Evolutionary conservation across 2,329 filamentous ascomycete species (phyloP).

Genomic region (Apiospora sp.): DNA sequence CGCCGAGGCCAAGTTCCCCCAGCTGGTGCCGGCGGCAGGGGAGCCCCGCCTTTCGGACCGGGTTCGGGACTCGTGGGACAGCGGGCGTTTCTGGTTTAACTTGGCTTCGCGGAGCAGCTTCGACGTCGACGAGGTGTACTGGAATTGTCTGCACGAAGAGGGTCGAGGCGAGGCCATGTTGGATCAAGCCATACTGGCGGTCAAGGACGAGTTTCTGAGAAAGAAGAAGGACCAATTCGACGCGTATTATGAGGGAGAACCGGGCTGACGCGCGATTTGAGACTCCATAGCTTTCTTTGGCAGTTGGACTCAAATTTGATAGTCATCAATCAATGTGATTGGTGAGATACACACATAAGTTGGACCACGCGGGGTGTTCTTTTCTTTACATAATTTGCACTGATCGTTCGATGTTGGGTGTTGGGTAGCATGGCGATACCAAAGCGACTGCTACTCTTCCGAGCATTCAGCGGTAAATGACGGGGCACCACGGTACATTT

Average conservation of each 20-base stretch:
- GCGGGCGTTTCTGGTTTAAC: constrained; percentile 30
- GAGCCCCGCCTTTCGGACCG: constrained; percentile 25
- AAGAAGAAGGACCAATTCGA: not conserved
- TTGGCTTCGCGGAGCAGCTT: constrained; percentile 26
- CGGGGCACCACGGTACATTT: too few relatives aligned
- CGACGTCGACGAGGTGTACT: constrained; percentile 28
- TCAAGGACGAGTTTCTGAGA: not conserved
- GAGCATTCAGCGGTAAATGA: too few relatives aligned
- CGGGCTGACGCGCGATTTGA: not conserved
- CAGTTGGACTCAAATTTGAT: too few relatives aligned
- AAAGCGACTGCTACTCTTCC: too few relatives aligned
- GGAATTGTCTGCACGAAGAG: constrained; percentile 21
- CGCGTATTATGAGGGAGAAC: not conserved
- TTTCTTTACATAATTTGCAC: too few relatives aligned
- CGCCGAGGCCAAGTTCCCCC: constrained; percentile 24
- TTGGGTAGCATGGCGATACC: too few relatives aligned
- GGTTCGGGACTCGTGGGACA: constrained; percentile 30
- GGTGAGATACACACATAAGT: too few relatives aligned
- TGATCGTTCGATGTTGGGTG: too few relatives aligned
- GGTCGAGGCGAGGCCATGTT: constrained; percentile 17
- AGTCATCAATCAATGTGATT: too few relatives aligned
- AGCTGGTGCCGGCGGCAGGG: not conserved
- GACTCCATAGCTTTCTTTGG: not conserved
- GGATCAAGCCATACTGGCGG: not conserved
- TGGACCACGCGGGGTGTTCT: too few relatives aligned